Conservation (phyloP, 805 yeast species). For the Yarrowia alimentaria region DNA sequence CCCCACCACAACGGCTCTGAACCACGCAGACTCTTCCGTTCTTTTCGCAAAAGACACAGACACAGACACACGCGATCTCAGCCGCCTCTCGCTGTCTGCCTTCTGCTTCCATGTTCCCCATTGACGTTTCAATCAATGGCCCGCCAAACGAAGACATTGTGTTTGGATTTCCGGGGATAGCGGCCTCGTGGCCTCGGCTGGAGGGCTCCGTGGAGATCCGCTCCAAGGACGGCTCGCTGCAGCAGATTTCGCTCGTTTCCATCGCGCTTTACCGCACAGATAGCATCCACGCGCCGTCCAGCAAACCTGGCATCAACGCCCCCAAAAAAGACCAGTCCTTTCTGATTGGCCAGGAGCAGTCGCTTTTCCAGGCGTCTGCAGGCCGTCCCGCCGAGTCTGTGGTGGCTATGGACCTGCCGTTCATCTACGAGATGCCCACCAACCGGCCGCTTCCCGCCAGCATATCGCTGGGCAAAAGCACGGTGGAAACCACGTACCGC, state of each 20-base stretch:
- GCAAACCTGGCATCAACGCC: constrained; percentile 37
- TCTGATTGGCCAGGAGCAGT: constrained; percentile 39
- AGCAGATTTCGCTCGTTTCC: constrained; percentile 36
- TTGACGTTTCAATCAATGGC: constrained; percentile 39
- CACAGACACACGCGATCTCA: neutral
- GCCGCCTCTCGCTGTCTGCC: neutral
- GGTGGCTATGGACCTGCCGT: constrained; percentile 43
- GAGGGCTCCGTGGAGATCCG: constrained; percentile 44
- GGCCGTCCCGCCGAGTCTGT: constrained; percentile 33
- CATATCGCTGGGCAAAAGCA: constrained; percentile 37
- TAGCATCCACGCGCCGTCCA: constrained; percentile 39
- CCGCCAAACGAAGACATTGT: constrained; percentile 44
- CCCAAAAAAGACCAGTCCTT: constrained; percentile 41
- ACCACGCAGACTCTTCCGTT: too few species aligned
- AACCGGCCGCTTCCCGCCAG: constrained; percentile 40
- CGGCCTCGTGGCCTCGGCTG: constrained; percentile 45
- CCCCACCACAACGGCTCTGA: too few species aligned
- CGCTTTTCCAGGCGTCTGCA: constrained; percentile 34
- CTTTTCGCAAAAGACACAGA: too few species aligned
- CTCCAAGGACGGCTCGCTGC: constrained; percentile 35
- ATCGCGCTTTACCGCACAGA: constrained; percentile 45
- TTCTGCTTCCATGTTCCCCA: constrained; percentile 11
- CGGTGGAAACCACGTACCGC: constrained; percentile 39
- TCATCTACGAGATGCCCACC: constrained; percentile 40
- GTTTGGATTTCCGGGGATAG: constrained; percentile 46